These are phyloP conservation scores for Syncephalis fuscata DNA, from an alignment of 371 early-diverging fungal genomes.

Conservation along the genomic window DNA sequence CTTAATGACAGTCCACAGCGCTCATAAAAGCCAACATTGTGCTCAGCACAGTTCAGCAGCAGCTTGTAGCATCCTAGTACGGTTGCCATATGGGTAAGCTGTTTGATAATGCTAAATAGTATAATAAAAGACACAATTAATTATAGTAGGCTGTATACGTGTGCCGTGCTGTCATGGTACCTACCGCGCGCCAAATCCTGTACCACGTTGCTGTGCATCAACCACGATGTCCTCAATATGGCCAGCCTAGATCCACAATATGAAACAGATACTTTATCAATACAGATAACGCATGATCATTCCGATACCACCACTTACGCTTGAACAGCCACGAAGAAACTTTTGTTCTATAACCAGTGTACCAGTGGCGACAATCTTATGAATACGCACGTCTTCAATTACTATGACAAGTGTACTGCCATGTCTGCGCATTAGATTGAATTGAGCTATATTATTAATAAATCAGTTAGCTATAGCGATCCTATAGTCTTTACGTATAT, in stretches of 20 bases:
- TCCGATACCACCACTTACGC: constrained; percentile 29
- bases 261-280: too few relatives aligned
- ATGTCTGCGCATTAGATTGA: constrained; percentile 49
- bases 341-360: constrained; percentile 93
- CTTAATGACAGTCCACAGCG: constrained; percentile 53
- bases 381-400: constrained; percentile 42
- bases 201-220: constrained; percentile 77
- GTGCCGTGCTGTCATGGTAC: constrained; percentile 4
- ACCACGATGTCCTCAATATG: constrained; percentile 93
- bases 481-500: too few relatives aligned
- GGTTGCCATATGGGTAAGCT: constrained; percentile 43
- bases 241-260: constrained; percentile 25
- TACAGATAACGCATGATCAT: neutral
- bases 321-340: constrained; percentile 75
- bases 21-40: constrained; percentile 82
- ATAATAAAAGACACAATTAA: constrained; percentile 1
- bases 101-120: constrained; percentile 33
- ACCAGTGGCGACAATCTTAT: constrained; percentile 73
- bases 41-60: constrained; percentile 68
- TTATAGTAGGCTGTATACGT: neutral
- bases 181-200: constrained; percentile 55
- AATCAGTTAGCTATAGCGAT: too few relatives aligned
- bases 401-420: constrained; percentile 68
- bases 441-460: constrained; percentile 20
- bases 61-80: constrained; percentile 59